A percentile compares a stretch with the other conserved stretches of the same genome.
Conservation (phyloP, 257 asterid species). For the Jacaranda copaia region DNA sequence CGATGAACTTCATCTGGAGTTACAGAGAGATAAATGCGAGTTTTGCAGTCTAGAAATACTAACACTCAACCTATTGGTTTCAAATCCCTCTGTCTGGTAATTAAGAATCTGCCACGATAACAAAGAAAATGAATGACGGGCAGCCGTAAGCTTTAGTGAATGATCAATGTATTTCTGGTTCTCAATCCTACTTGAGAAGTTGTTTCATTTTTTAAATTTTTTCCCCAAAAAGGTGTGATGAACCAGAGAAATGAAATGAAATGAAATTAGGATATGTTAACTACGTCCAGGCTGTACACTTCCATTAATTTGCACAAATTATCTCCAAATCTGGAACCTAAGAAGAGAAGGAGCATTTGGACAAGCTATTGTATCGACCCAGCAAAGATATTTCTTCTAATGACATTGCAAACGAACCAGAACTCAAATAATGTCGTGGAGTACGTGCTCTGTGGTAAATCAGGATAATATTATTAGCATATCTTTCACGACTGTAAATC, state of each 20-base stretch:
- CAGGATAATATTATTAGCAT: conserved; percentile 34
- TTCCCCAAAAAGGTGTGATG: background rate
- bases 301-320: conserved; percentile 8
- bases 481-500: conserved; percentile 1
- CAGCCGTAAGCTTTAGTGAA: too few species aligned
- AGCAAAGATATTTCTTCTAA: conserved; percentile 71
- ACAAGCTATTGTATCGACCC: conserved; percentile 51
- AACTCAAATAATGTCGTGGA: conserved; percentile 76
- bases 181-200: too few species aligned
- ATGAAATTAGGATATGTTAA: conserved; percentile 17
- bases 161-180: too few species aligned
- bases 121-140: too few species aligned
- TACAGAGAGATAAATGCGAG: conserved; percentile 23
- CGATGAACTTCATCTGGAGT: conserved; percentile 16
- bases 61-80: background rate
- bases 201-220: too few species aligned
- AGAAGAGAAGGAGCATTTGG: conserved; percentile 37
- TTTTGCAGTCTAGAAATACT: conserved; percentile 17
- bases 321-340: conserved; percentile 34
- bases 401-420: conserved; percentile 70
- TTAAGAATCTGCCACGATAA: background rate
- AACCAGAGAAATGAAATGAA: background rate
- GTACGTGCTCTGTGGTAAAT: conserved; percentile 62
- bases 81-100: conserved; percentile 12
- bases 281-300: conserved; percentile 25